Conservation (phyloP, 1,139 yeast genomes). For the Blastobotrys buckinghamii region DNA sequence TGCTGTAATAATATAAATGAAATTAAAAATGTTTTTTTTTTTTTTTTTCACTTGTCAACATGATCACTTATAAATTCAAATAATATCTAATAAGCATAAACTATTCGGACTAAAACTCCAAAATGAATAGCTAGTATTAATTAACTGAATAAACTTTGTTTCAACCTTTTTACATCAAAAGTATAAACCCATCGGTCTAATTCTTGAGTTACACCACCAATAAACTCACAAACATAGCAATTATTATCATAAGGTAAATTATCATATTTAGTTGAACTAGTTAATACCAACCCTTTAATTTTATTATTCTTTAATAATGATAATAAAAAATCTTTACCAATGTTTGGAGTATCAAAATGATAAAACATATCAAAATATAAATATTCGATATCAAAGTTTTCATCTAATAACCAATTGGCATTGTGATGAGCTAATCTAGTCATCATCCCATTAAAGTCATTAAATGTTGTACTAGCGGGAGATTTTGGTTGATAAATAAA, state of each 20-base stretch:
- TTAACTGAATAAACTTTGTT: conserved; percentile 30
- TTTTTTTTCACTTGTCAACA: no score
- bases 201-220: no score
- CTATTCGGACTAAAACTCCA: no score
- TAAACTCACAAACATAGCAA: no score
- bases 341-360: not conserved
- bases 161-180: conserved; percentile 68
- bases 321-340: conserved; percentile 2
- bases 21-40: no score
- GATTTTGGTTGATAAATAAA: conserved; percentile 3
- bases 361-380: conserved; percentile 3
- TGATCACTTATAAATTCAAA: no score
- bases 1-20: no score
- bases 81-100: no score
- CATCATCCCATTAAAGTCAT: conserved; percentile 9
- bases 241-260: no score
- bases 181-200: no score
- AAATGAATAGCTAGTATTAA: no score
- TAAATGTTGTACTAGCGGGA: conserved; percentile 7
- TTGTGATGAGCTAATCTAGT: conserved; percentile 10
- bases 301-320: not conserved
- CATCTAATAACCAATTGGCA: not conserved
- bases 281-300: not conserved
- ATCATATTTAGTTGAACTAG: not conserved
- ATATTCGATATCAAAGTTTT: not conserved